Evolutionary conservation across 257 asterid genomes (phyloP), one percentile per base, ranked within the genome.

Genomic region (Primulina eburnea): DNA sequence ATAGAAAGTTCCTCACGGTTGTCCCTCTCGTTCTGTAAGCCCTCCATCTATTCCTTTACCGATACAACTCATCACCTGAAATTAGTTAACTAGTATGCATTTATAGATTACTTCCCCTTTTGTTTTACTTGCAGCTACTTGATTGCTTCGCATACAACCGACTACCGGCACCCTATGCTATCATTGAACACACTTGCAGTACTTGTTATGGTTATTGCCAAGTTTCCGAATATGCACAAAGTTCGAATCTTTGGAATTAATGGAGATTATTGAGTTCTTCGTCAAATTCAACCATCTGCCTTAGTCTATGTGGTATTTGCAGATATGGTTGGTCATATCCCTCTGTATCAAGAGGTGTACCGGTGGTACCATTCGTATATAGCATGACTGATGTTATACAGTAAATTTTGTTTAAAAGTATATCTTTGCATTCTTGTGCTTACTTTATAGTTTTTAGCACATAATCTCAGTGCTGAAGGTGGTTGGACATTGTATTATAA

Each of bases 1-100:
- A 86, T 72, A 79, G 91, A 67, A 86, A 86, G 74, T 86, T 86
- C 73, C 76, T 86, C 17, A 86, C 88, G 21, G 88, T 86, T 70
- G 88, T 86, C 8, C 91, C 91, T 47, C 82, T 86, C 28, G 91
- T 83, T 61, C 84, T 86, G 90, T 86, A 81, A 83, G 90, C 70
- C 52, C 17, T 59, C 56, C 20, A 57, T 67, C 68, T 29, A 55
- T 30, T n/a, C 40, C 43, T 35, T 68, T 26, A 7, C 10, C 4
- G 8, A 37, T 24, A 52, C 8, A 16, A 21, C 43, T 50, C 34
- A 34, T 66, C 33, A 16, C 29, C 29, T 0, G 37, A 10, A 30
- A 7, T 14, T 47, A 16, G 2, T 67, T 34, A 52, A 5, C 21
- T 21, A 9, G 12, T 58, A 8, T 10, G 20, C 17, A 50, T 50